A percentile compares a stretch with the other conserved stretches of the same genome.
These are phyloP conservation scores for Purpureocillium takamizusanense DNA, from an alignment of 2,329 filamentous ascomycete species.

Conservation along the genomic window DNA sequence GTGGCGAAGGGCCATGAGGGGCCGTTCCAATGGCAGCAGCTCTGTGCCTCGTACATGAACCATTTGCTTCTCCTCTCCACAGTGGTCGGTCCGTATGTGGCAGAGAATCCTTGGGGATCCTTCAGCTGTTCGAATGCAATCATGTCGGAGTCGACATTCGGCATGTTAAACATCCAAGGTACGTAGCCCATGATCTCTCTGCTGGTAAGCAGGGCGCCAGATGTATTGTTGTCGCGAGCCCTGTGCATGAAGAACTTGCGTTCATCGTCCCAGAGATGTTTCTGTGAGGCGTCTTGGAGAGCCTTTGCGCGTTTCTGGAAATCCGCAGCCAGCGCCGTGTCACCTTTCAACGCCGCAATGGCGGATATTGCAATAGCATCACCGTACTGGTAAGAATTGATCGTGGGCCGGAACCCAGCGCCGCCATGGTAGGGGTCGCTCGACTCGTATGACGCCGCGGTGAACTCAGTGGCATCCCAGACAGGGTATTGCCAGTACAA, in stretches of 20 bases:
- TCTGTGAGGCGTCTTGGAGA: constrained; percentile 23
- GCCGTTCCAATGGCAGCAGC: constrained; percentile 32
- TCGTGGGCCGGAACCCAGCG: constrained; percentile 30
- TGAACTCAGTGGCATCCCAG: constrained; percentile 33
- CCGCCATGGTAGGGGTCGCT: constrained; percentile 24
- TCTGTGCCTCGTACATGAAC: constrained; percentile 18
- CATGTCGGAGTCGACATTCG: constrained; percentile 18
- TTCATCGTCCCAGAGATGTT: constrained; percentile 25
- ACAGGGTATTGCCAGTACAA: constrained; percentile 33
- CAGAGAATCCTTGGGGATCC: constrained; percentile 21
- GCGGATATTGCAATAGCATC: constrained; percentile 27
- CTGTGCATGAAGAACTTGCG: constrained; percentile 30
- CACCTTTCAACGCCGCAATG: constrained; percentile 16
- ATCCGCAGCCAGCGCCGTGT: constrained; percentile 15
- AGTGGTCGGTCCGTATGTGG: constrained; percentile 31
- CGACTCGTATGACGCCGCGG: constrained; percentile 16
- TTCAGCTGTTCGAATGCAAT: constrained; percentile 6
- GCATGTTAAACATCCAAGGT: constrained; percentile 31
- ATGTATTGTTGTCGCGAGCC: constrained; percentile 22
- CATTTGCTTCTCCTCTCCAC: constrained; percentile 29
- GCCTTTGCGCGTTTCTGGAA: constrained; percentile 23
- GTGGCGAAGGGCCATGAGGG: constrained; percentile 37
- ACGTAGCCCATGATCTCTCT: constrained; percentile 32
- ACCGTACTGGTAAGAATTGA: constrained; percentile 34
- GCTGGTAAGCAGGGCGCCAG: constrained; percentile 19